These are phyloP conservation scores for Acanthamoeba healyi DNA, from an alignment of 208 protist genomes.

Conservation along the genomic window DNA sequence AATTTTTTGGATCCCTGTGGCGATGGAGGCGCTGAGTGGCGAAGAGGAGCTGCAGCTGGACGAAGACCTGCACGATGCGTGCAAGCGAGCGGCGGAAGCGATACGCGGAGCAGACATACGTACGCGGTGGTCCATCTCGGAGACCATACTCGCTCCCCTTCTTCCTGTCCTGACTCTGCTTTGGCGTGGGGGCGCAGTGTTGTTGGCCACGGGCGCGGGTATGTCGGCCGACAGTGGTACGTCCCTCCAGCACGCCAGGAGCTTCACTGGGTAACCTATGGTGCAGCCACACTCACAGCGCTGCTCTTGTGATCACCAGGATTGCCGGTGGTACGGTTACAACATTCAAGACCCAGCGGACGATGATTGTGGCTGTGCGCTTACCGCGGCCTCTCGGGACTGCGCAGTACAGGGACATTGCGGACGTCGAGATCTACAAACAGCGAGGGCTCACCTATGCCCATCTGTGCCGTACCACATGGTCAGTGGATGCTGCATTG, in stretches of 20 bases:
- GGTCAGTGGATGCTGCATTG: too few relatives aligned
- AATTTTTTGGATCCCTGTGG: too few relatives aligned
- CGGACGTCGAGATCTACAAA: slow-evolving; percentile 21
- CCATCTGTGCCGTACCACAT: slow-evolving; percentile 6
- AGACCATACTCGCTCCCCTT: not conserved
- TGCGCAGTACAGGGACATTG: slow-evolving; percentile 62
- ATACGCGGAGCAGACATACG: not conserved
- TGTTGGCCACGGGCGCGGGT: not conserved
- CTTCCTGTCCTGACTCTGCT: not conserved
- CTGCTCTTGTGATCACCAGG: too few relatives aligned
- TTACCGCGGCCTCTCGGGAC: not conserved
- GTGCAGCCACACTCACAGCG: too few relatives aligned
- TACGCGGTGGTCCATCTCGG: not conserved
- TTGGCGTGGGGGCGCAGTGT: not conserved
- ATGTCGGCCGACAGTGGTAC: slow-evolving; percentile 63
- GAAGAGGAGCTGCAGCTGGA: not conserved
- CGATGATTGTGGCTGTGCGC: not conserved
- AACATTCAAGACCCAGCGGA: too few relatives aligned
- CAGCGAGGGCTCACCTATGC: slow-evolving; percentile 45
- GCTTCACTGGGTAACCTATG: not conserved
- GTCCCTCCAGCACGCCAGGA: too few relatives aligned
- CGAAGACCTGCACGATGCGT: not conserved
- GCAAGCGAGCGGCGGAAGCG: not conserved
- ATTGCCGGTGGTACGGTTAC: slow-evolving; percentile 18
- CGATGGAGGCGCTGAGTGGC: not conserved